Evolutionary conservation across 805 yeast species (phyloP).

Genomic region (Myxozyma geophila): DNA sequence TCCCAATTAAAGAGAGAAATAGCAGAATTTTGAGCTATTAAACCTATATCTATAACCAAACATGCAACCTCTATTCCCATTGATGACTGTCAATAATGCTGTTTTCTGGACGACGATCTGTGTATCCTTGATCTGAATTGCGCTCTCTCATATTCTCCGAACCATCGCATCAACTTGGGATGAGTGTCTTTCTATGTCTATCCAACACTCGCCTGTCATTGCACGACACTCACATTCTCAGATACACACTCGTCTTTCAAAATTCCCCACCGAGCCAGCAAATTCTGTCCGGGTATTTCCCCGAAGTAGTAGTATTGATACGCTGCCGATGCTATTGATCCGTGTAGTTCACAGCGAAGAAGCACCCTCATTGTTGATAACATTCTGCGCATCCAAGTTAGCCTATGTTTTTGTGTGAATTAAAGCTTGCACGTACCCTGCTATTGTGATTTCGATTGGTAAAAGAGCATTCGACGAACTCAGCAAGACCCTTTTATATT

Average conservation of each 20-base stretch:
- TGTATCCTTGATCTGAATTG: too few relatives aligned
- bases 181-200: too few relatives aligned
- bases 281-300: not conserved
- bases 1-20: too few relatives aligned
- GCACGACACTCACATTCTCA: not conserved
- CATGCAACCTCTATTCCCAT: too few relatives aligned
- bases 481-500: too few relatives aligned
- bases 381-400: not conserved
- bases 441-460: not conserved
- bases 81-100: too few relatives aligned
- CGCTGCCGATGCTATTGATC: slow-evolving; percentile 5
- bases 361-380: not conserved
- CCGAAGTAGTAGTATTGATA: slow-evolving; percentile 10
- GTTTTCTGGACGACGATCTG: too few relatives aligned
- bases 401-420: not conserved
- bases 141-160: not conserved
- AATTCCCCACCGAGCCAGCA: not conserved
- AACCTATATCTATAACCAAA: too few relatives aligned
- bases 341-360: slow-evolving; percentile 9
- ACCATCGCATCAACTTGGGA: too few relatives aligned
- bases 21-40: too few relatives aligned
- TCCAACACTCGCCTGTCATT: not conserved
- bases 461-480: not conserved
- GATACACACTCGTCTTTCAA: not conserved
- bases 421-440: not conserved